These are phyloP conservation scores for Rhizoclosmatium globosum DNA, from an alignment of 192 early-diverging fungal genomes.

Conservation along the genomic window DNA sequence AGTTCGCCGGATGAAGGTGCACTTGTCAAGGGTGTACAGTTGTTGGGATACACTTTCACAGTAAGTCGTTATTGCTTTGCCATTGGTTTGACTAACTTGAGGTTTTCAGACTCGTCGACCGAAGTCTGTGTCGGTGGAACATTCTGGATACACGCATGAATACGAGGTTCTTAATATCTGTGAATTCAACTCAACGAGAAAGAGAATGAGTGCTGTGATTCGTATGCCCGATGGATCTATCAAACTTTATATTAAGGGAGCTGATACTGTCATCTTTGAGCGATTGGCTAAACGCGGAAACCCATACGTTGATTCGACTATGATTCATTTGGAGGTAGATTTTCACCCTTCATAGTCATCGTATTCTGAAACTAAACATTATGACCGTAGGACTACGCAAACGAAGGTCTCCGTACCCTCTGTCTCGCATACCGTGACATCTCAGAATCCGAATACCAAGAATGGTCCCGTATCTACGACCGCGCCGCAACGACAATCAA, in stretches of 20 bases:
- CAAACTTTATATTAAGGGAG: conserved; percentile 95
- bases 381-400: conserved; percentile 85
- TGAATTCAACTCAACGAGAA: conserved; percentile 98
- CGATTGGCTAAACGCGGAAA: conserved; percentile 70
- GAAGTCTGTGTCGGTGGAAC: conserved; percentile 57
- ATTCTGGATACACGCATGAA: conserved; percentile 63
- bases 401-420: conserved; percentile 95
- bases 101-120: conserved; percentile 60
- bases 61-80: conserved; percentile 37
- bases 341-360: not conserved
- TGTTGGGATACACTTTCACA: conserved; percentile 61
- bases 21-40: conserved; percentile 73
- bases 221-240: conserved; percentile 83
- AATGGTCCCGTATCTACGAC: conserved; percentile 84
- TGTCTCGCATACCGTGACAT: conserved; percentile 95
- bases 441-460: conserved; percentile 81
- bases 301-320: conserved; percentile 45
- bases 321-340: conserved; percentile 53
- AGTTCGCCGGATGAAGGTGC: conserved; percentile 97
- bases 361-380: not conserved
- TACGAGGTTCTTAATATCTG: conserved; percentile 93
- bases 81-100: not conserved
- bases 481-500: conserved; percentile 83
- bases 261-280: conserved; percentile 96
- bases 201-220: conserved; percentile 93